Evolutionary conservation across 257 asterid species (phyloP).

Genomic region (Coffea eugenioides): DNA sequence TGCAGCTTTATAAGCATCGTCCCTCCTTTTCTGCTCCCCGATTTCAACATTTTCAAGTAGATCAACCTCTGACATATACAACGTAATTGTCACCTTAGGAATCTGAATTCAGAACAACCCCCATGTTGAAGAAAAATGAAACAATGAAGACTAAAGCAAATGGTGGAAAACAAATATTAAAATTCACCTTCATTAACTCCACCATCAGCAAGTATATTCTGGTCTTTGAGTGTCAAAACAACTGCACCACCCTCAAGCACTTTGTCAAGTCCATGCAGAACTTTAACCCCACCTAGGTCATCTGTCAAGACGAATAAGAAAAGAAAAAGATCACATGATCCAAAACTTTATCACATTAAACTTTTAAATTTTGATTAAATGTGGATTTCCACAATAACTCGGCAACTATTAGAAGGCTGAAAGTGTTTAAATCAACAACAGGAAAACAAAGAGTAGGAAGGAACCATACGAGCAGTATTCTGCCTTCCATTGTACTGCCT

Average conservation of each 20-base stretch:
- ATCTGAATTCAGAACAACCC: constrained; percentile 84
- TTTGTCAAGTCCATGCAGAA: constrained; percentile 91
- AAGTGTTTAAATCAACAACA: background rate
- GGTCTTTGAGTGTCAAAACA: constrained; percentile 86
- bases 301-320: constrained; percentile 34
- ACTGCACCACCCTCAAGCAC: constrained; percentile 95
- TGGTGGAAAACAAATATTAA: constrained; percentile 6
- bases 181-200: constrained; percentile 78
- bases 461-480: constrained; percentile 40
- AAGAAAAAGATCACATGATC: constrained; percentile 15
- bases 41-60: constrained; percentile 96
- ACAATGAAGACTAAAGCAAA: constrained; percentile 21
- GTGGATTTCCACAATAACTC: background rate
- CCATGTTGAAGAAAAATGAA: constrained; percentile 36
- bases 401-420: background rate
- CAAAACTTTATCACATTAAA: background rate
- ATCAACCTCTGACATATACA: constrained; percentile 95
- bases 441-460: constrained; percentile 11
- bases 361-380: background rate
- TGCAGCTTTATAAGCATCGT: constrained; percentile 85
- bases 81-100: constrained; percentile 79
- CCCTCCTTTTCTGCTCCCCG: constrained; percentile 91
- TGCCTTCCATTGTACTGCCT: constrained; percentile 14
- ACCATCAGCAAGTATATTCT: constrained; percentile 82
- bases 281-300: constrained; percentile 75